phyloP scores from a whole-genome alignment of 441 rosid genomes.

The Viola pubescens region DNA sequence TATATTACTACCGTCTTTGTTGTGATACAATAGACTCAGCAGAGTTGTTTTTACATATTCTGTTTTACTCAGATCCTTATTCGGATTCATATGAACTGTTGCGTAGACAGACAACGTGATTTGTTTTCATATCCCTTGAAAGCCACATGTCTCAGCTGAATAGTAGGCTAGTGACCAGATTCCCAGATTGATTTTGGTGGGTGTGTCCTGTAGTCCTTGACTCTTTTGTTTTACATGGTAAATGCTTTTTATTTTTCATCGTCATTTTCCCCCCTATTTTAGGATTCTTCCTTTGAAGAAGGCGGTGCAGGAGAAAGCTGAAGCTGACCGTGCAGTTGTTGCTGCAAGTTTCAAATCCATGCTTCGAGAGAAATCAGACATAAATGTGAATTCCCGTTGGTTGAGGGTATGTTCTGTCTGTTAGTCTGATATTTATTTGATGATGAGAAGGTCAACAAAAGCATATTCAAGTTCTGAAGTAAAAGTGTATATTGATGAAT shows the following conservation, averaged over 20 bases:
- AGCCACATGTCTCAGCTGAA: constrained; percentile 28
- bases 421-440: background rate
- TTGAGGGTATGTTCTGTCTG: constrained; percentile 53
- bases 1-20: constrained; percentile 10
- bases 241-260: constrained; percentile 1
- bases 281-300: constrained; percentile 74
- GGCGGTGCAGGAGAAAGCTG: constrained; percentile 72
- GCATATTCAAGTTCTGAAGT: too few relatives aligned
- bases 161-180: constrained; percentile 29
- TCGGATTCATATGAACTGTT: constrained; percentile 21
- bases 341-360: constrained; percentile 73
- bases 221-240: constrained; percentile 22
- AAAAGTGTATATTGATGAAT: too few relatives aligned
- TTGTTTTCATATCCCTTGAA: constrained; percentile 27
- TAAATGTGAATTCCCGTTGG: constrained; percentile 73
- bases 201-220: constrained; percentile 25
- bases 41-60: constrained; percentile 17
- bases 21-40: background rate
- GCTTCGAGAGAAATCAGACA: constrained; percentile 69
- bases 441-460: background rate
- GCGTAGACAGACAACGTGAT: constrained; percentile 21
- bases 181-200: constrained; percentile 22
- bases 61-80: constrained; percentile 15
- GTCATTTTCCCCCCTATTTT: constrained; percentile 17
- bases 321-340: constrained; percentile 60